Evolutionary conservation across 148 eudicot species (phyloP), one percentile per base, ranked within the genome.

Genomic region (Linanthus parryae): DNA sequence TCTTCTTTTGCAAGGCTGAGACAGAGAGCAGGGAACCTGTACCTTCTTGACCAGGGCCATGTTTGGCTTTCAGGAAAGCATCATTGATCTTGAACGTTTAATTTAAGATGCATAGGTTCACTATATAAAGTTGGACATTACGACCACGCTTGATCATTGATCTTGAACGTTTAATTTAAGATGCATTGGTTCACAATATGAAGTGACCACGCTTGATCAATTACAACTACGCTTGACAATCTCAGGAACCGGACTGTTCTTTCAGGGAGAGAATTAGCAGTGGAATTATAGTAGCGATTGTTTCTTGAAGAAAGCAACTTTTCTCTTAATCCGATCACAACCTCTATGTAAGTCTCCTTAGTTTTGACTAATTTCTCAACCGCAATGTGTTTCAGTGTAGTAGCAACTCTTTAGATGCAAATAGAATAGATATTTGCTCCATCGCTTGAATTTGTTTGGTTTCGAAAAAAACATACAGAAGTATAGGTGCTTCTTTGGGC

Each of bases 61-160:
- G 96, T 92, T 92, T 65, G 99, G 99, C 34, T 92, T 92, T 80
- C 99, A 92, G 96, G 99, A 63, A 75, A 20, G 71, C 51, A 19
- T 44, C 63, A 37, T 20, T 56, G 35, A 42, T 56, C 52, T 48
- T 42, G 26, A 38, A 34, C 26, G 46, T 34, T 8, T 17, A 34
- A 21, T 15, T 40, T 59, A 15, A 44, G 25, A 44, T 17, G 8
- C n/a, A n/a, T 20, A 52, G 14, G 18, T 1, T 47, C 5, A 37
- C n/a, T 46, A 14, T 51, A 12, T 22, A 19, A 10, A 7, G 19
- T 7, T 46, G 19, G 8, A 36, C n/a, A 4, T 35, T 0, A 36
- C 19, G 15, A 17, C 34, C 44, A 14, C 5, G 18, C 10, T 62
- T 33, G 42, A 14, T 25, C 34, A 28, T 14, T 26, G 67, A 66